Evolutionary conservation across 306 rosid species (phyloP).

Genomic region (Vigna trinervia): DNA sequence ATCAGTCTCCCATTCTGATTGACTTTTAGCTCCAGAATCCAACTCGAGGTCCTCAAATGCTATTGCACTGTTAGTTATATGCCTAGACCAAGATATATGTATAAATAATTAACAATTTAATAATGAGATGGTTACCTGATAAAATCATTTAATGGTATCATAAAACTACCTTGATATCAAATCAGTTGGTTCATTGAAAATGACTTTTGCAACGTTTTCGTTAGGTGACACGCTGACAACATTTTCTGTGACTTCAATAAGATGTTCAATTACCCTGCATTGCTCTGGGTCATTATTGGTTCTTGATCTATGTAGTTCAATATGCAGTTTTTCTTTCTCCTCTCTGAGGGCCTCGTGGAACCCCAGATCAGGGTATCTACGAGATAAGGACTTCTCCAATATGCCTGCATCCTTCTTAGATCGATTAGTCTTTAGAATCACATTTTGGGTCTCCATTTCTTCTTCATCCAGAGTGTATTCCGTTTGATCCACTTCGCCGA

Average conservation of each 20-base stretch:
- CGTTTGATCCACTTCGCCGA: slow-evolving; percentile 50
- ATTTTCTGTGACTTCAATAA: slow-evolving; percentile 48
- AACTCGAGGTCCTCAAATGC: slow-evolving; percentile 1
- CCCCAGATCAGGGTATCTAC: slow-evolving; percentile 45
- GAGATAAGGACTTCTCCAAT: slow-evolving; percentile 50
- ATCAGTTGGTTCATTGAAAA: slow-evolving; percentile 24
- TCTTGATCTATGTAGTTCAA: slow-evolving; percentile 44
- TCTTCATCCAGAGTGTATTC: slow-evolving; percentile 52
- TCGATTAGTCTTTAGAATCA: slow-evolving; percentile 45
- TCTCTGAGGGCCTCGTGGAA: slow-evolving; percentile 52
- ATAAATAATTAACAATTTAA: background rate
- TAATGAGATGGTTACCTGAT: background rate
- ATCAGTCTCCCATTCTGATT: slow-evolving; percentile 50
- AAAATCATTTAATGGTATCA: background rate
- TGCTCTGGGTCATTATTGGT: slow-evolving; percentile 39
- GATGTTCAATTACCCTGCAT: slow-evolving; percentile 53
- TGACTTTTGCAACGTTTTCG: slow-evolving; percentile 37
- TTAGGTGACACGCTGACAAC: slow-evolving; percentile 40
- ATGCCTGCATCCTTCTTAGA: slow-evolving; percentile 46
- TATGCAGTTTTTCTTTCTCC: slow-evolving; percentile 51
- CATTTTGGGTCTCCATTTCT: slow-evolving; percentile 48
- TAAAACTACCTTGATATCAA: slow-evolving; percentile 24
- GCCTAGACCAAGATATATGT: slow-evolving; percentile 11
- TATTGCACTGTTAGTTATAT: background rate
- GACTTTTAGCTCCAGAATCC: slow-evolving; percentile 15